Evolutionary conservation across 495 filamentous ascomycete genomes (phyloP).

Genomic region (Penicillium dipodomyicola): DNA sequence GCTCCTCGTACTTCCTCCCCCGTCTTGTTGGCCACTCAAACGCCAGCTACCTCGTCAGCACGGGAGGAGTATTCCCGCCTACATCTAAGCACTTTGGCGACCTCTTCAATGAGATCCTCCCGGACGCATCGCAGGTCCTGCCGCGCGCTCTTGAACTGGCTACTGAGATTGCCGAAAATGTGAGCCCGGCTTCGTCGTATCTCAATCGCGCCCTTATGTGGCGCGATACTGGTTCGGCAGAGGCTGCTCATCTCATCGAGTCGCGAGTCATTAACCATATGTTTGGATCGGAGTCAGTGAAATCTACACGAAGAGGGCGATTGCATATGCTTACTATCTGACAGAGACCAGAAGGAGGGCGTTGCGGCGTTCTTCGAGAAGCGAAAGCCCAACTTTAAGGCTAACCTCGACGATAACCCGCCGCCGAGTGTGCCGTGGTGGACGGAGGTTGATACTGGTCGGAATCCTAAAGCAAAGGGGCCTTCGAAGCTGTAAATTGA

Average conservation of each 20-base stretch:
- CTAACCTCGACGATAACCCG: conserved; percentile 34
- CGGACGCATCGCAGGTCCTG: conserved; percentile 50
- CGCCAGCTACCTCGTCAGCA: conserved; percentile 52
- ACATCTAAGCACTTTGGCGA: conserved; percentile 40
- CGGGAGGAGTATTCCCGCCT: conserved; percentile 33
- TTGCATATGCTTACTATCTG: conserved; percentile 1
- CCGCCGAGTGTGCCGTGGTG: conserved; percentile 33
- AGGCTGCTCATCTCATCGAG: conserved; percentile 60
- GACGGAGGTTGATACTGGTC: conserved; percentile 33
- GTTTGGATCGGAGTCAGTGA: conserved; percentile 44
- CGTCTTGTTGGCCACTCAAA: conserved; percentile 56
- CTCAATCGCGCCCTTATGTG: conserved; percentile 62
- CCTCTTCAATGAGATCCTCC: conserved; percentile 56
- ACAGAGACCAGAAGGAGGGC: conserved; percentile 49
- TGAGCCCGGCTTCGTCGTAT: conserved; percentile 50
- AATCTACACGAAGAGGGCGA: neutral
- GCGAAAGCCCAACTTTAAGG: conserved; percentile 51
- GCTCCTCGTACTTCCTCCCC: conserved; percentile 62
- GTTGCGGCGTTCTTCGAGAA: conserved; percentile 49
- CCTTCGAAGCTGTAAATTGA: conserved; percentile 30
- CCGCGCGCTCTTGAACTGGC: conserved; percentile 56
- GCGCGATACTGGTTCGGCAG: conserved; percentile 51
- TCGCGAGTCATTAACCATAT: conserved; percentile 54
- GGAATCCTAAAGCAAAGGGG: conserved; percentile 22
- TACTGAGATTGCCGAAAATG: conserved; percentile 56